Conservation (phyloP, 305 asterid genomes). For the Plantago lanceolata region DNA sequence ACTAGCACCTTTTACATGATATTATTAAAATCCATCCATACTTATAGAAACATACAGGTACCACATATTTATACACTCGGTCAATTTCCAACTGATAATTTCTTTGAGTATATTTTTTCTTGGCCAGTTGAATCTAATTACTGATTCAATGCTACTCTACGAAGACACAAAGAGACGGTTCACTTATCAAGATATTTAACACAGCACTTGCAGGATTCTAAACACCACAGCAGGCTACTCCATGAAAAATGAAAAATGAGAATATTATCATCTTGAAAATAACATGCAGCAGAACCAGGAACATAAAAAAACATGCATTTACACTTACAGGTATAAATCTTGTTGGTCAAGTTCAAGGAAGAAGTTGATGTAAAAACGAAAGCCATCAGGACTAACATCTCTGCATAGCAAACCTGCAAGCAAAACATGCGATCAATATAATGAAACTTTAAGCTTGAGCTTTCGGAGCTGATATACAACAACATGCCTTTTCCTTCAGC, state of each 20-base stretch:
- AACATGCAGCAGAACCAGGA: background rate
- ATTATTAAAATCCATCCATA: too few relatives aligned
- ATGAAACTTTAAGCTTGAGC: slow-evolving; percentile 9
- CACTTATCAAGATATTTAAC: too few relatives aligned
- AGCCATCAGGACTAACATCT: slow-evolving; percentile 95
- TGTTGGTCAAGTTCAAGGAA: slow-evolving; percentile 58
- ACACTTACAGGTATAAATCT: slow-evolving; percentile 58
- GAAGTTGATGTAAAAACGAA: slow-evolving; percentile 69
- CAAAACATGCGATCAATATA: slow-evolving; percentile 22
- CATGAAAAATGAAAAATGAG: background rate
- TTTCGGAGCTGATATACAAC: slow-evolving; percentile 13
- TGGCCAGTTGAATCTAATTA: too few relatives aligned
- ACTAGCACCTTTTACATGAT: too few relatives aligned
- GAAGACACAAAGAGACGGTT: too few relatives aligned
- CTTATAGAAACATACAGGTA: too few relatives aligned
- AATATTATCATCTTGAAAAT: background rate
- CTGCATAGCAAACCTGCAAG: slow-evolving; percentile 84
- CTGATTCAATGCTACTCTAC: too few relatives aligned
- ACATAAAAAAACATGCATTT: slow-evolving; percentile 5
- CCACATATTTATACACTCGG: too few relatives aligned
- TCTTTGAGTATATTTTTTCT: too few relatives aligned
- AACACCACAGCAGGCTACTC: background rate
- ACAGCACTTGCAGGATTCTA: background rate
- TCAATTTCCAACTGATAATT: too few relatives aligned
- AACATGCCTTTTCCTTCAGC: slow-evolving; percentile 84